Base-by-base conservation (phyloP, 208 protist genomes). In the Sergeia podlipaevii region DNA sequence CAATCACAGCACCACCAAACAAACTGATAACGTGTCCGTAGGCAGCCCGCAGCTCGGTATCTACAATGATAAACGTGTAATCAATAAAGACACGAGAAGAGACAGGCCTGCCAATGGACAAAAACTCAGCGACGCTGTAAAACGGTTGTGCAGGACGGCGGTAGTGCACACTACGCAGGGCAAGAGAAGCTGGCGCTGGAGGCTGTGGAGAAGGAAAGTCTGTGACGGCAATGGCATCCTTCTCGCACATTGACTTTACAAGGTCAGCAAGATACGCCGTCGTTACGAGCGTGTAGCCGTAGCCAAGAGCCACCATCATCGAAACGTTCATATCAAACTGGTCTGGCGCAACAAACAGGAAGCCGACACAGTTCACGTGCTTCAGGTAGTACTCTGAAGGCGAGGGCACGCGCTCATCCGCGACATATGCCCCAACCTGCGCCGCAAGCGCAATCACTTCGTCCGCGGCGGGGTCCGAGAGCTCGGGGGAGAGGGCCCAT, bases 241-340 rank as follows among this genome's bases (percentile, higher is more conserved):
- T 61, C 28, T 60, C 58, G 36, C 51, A 55, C 4, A 89, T 38
- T 18, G 44, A 27, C 17, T 38, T 43, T 37, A 58, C 70, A 2
- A 89, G 59, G 6, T 46, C 39, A 0, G 39, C 4, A 17, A 89
- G n/a, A 65, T 85, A 90, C 1, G 41, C 27, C 15, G 70, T 51
- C 15, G 82, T 86, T n/a, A 74, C 78, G 18, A 90, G 61, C n/a
- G 76, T 79, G 69, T 86, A 90, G 37, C 75, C 62, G 53, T 73
- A 75, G 27, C 68, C 68, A 13, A 86, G 64, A 1, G 74, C 77
- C 29, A 75, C 49, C 56, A 90, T 73, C 62, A 83, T 68, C n/a
- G 60, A 45, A 33, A 53, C 70, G 32, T 78, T 72, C 61, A 86
- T 71, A 21, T 24, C 34, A 48, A 84, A 86, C 29, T 48, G 45